phyloP scores from a whole-genome alignment of 768 basidiomycete species.

The Clavaria fumosa region DNA sequence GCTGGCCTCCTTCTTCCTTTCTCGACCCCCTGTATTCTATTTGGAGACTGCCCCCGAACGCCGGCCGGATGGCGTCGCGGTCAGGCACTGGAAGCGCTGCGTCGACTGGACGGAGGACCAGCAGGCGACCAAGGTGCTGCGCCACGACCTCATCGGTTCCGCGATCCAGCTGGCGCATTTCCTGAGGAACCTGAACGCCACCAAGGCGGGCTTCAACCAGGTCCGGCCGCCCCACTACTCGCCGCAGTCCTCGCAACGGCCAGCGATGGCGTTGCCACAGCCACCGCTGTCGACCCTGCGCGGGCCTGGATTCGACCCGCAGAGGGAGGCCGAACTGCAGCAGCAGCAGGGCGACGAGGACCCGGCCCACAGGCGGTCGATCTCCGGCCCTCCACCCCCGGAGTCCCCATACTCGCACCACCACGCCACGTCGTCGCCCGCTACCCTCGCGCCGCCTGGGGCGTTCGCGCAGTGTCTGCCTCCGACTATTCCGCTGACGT shows the following conservation, averaged over 20 bases:
- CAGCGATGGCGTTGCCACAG: slow-evolving; percentile 26
- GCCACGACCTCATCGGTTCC: slow-evolving; percentile 51
- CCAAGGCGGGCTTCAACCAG: slow-evolving; percentile 18
- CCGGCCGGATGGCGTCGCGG: slow-evolving; percentile 16
- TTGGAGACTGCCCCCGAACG: slow-evolving; percentile 31
- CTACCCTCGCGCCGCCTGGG: no score
- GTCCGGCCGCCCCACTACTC: slow-evolving; percentile 25
- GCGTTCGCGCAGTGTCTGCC: no score
- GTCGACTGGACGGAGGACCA: slow-evolving; percentile 65
- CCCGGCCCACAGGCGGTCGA: no score
- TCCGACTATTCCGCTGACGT: no score
- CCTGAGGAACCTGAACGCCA: slow-evolving; percentile 29
- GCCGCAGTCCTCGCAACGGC: slow-evolving; percentile 14
- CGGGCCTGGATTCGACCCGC: slow-evolving; percentile 15
- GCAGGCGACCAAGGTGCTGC: slow-evolving; percentile 48
- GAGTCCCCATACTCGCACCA: no score
- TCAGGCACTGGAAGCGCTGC: slow-evolving; percentile 45
- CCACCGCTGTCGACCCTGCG: slow-evolving; percentile 22
- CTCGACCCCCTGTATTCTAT: slow-evolving; percentile 54
- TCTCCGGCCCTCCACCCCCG: no score
- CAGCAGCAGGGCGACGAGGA: no score
- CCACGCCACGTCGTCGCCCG: no score
- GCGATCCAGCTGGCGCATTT: slow-evolving; percentile 43
- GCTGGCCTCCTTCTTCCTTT: slow-evolving; percentile 47
- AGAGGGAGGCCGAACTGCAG: no score